Evolutionary conservation across 805 yeast genomes (phyloP), one percentile per base, ranked within the genome.

Genomic region (Soucietia sequanensis): DNA sequence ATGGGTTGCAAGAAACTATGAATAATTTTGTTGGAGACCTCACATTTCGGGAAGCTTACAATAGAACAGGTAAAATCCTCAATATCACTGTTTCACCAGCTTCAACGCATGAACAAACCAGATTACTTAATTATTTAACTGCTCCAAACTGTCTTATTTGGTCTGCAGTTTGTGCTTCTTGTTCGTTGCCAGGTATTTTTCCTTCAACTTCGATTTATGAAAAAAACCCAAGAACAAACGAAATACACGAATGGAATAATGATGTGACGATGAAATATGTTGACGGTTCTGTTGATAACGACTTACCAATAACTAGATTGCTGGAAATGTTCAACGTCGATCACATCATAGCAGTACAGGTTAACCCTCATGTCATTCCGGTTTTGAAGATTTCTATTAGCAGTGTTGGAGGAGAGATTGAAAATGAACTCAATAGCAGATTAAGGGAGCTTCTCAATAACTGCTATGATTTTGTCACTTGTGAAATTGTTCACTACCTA

Each of bases 311-410:
- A 18, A 74, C 95, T 2, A 74, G 97, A 46, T 68, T 93, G 15
- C 83, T 95, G 14, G 99, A 93, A 55, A 89, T 93, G 96, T 93
- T 93, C 58, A 91, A 93, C 52, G 96, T 93, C 20, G 95, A 93
- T 56, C 96, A 93, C 58, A 90, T 93, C 42, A 89, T 93, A 47
- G 99, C 97, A 0, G 91, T 95, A 30, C 99, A 93, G 57, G 99
- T 93, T 1, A 93, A 93, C 53, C 95, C 97, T 0, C 99, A 93
- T 56, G 95, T 93, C 11, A 86, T 85, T 2, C 99, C 99, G 0
- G 74, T 91, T 33, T 68, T 93, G 47, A 80, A 80, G 45, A 63
- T 80, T 34, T 79, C 89, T 0, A 71, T 81, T 4, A 76, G 81
- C 14, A 76, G 79, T 54, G 80, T 79, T 14, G 89, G 88, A 9